phyloP scores from a whole-genome alignment of 2,329 filamentous ascomycete genomes.

The Aspergillus latus region DNA sequence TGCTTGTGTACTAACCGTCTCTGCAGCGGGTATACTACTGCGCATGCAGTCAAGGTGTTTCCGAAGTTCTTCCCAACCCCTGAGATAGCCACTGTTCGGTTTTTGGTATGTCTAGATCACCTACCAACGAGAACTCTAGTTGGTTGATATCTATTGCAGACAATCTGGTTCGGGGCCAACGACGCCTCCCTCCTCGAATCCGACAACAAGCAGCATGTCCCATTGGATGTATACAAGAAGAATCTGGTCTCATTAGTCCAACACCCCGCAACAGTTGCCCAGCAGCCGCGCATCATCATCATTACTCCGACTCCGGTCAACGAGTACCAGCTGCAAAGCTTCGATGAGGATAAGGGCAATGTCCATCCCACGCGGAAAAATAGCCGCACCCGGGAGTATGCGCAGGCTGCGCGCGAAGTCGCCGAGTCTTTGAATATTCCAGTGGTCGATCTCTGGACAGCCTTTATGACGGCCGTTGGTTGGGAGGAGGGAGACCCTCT shows the following conservation, averaged over 20 bases:
- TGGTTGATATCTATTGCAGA: conserved; percentile 45
- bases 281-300: conserved; percentile 74
- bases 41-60: conserved; percentile 68
- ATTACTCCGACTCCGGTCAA: conserved; percentile 78
- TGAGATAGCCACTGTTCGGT: conserved; percentile 48
- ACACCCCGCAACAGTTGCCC: conserved; percentile 67
- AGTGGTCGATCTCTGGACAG: conserved; percentile 76
- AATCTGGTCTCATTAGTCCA: conserved; percentile 72
- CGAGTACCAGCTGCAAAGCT: conserved; percentile 62
- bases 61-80: conserved; percentile 70
- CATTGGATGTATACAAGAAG: conserved; percentile 69
- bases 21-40: conserved; percentile 73
- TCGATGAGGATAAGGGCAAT: conserved; percentile 52
- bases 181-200: conserved; percentile 72
- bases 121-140: background rate
- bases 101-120: conserved; percentile 38
- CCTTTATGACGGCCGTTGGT: conserved; percentile 66
- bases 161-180: conserved; percentile 85
- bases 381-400: conserved; percentile 62
- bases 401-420: conserved; percentile 64
- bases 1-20: background rate
- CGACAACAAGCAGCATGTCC: conserved; percentile 65
- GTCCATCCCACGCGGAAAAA: conserved; percentile 57
- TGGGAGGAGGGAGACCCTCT: conserved; percentile 54
- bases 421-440: conserved; percentile 57